Conservation (phyloP, 192 early-diverging fungal genomes). For the Pilaira anomala region DNA sequence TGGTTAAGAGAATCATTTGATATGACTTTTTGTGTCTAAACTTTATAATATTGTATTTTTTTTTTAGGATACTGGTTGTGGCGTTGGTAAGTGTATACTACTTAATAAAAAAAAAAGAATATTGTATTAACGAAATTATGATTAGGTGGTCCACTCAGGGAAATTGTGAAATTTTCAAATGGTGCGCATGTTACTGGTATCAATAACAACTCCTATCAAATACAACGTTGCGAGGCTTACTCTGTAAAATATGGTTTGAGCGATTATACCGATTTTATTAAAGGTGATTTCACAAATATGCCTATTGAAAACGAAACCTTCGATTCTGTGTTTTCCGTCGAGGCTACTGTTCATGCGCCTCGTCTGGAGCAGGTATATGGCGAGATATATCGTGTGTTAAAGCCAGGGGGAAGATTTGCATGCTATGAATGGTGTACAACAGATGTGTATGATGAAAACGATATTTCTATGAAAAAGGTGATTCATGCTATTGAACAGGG, state of each 20-base stretch:
- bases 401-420: constrained; percentile 84
- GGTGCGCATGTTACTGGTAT: constrained; percentile 78
- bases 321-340: constrained; percentile 85
- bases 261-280: constrained; percentile 55
- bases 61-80: constrained; percentile 79
- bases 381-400: constrained; percentile 83
- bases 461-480: constrained; percentile 67
- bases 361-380: constrained; percentile 76
- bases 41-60: not conserved
- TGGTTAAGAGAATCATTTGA: too few relatives aligned
- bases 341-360: constrained; percentile 86
- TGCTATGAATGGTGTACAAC: constrained; percentile 93
- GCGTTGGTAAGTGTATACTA: constrained; percentile 59
- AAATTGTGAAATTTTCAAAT: constrained; percentile 72
- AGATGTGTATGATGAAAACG: constrained; percentile 71
- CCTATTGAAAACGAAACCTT: constrained; percentile 69
- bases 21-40: not conserved
- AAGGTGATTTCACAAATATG: constrained; percentile 85
- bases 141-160: constrained; percentile 73
- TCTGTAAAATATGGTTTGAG: constrained; percentile 68
- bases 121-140: not conserved
- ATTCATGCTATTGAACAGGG: constrained; percentile 84
- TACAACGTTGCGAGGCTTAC: constrained; percentile 73
- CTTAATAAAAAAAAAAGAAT: not conserved
- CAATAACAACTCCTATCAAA: constrained; percentile 94